Base-by-base conservation (phyloP, 208 protist genomes). In the Acanthamoeba royreba region DNA sequence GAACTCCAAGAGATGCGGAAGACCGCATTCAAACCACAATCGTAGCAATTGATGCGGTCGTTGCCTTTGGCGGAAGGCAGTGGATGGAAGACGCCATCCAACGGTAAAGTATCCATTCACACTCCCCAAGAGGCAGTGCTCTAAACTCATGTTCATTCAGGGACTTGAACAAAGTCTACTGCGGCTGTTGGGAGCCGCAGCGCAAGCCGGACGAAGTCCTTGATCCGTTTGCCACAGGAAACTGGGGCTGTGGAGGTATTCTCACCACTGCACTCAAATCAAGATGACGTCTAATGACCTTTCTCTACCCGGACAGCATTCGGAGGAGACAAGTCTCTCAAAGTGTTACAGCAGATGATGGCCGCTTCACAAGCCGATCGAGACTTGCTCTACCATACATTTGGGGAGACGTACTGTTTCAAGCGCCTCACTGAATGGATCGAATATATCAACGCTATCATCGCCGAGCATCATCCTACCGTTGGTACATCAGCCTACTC, bases 201-300 rank as follows among this genome's bases (percentile, higher is more conserved):
- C 42, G 46, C 83, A 3, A 17, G 9, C 83, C 19, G 13, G 25
- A 49, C 13, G 9, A 43, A 28, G 46, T 25, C 31, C 4, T 15
- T 4, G 19, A 11, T 25, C 83, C 83, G 1, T 63, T 90, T 63
- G 83, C 83, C 28, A 90, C 83, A 22, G 83, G 83, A n/a, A 90
- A 90, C 83, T 90, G 83, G 83, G 83, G 83, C 52, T 90, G 83
- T 38, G 83, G 83, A 13, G 83, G 83, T 90, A 38, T 38, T 19
- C 4, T 22, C 19, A 15, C 28, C 9, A 8, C 13, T 61, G 19
- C 28, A 42, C 7, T 19, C 63, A 40, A 63, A 5, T 17, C 52
- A 66, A 1, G 11, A 40, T 55, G 4, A 25, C 66, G 17, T 15
- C 40, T 90, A 13, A 33, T 38, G 49, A n/a, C 45, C 35, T 35